Conservation (phyloP, 345 rosid genomes). For the Eucalyptus rudis region DNA sequence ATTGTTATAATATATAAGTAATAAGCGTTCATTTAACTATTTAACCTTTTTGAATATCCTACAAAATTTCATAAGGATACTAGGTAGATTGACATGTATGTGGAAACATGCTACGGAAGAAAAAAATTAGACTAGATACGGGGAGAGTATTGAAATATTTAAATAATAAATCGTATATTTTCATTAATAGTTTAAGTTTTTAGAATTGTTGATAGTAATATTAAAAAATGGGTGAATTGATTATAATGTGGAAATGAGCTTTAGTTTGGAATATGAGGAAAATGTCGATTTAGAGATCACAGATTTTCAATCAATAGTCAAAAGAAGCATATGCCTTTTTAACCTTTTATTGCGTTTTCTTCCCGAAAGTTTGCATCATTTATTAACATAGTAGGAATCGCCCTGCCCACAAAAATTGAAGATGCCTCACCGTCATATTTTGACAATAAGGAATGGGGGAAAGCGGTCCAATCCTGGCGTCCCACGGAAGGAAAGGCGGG, state of each 20-base stretch:
- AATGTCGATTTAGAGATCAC: background rate
- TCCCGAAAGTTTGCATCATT: background rate
- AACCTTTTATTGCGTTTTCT: too few species aligned
- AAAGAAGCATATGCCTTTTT: too few species aligned
- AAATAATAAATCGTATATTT: too few species aligned
- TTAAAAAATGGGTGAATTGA: too few species aligned
- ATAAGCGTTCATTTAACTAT: rapidly evolving
- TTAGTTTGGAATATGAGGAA: rapidly evolving
- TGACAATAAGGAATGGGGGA: too few species aligned
- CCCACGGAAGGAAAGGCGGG: background rate
- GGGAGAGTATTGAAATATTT: rapidly evolving
- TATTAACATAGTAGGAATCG: too few species aligned
- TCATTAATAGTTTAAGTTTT: too few species aligned
- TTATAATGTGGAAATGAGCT: background rate
- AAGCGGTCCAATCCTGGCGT: background rate
- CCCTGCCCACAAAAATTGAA: too few species aligned
- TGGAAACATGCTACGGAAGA: rapidly evolving
- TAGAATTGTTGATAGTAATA: too few species aligned
- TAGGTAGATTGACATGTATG: rapidly evolving
- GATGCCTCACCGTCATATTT: background rate
- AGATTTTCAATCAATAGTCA: too few species aligned
- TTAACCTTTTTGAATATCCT: rapidly evolving
- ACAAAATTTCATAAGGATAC: rapidly evolving
- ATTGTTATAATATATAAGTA: rapidly evolving
- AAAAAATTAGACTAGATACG: too few species aligned